Evolutionary conservation across 2,329 filamentous ascomycete species (phyloP).

Genomic region (Hypoxylon sp.): DNA sequence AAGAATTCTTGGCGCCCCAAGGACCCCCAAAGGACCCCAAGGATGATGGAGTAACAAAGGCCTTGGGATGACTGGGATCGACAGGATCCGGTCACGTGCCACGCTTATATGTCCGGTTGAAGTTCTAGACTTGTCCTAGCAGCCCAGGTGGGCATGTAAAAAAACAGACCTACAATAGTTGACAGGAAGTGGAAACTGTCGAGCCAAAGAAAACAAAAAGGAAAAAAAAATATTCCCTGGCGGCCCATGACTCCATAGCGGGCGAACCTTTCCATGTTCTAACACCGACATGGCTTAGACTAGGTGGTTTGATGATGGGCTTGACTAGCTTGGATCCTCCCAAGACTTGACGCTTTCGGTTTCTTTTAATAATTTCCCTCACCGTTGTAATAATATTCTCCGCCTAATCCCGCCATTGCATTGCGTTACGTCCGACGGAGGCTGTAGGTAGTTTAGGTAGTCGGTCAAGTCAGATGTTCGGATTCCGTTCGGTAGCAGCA

Average conservation of each 20-base stretch:
- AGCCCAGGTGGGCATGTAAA: conserved; percentile 24
- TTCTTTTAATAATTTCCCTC: conserved; percentile 16
- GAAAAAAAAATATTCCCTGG: conserved; percentile 8
- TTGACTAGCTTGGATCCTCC: conserved; percentile 33
- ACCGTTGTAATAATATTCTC: conserved; percentile 14
- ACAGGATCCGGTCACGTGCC: conserved; percentile 37
- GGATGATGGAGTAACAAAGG: conserved; percentile 1
- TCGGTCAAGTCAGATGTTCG: conserved; percentile 30
- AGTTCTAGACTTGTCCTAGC: conserved; percentile 42
- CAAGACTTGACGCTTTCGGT: conserved; percentile 15
- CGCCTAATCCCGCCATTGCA: conserved; percentile 15
- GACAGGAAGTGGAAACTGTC: conserved; percentile 8
- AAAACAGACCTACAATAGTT: conserved; percentile 14
- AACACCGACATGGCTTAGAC: conserved; percentile 35
- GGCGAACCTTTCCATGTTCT: conserved; percentile 25
- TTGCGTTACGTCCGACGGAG: conserved; percentile 12
- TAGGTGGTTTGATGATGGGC: conserved; percentile 23
- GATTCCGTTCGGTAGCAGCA: conserved; percentile 15
- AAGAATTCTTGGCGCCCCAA: conserved; percentile 32
- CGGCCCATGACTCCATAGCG: conserved; percentile 17
- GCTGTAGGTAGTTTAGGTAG: conserved; percentile 5
- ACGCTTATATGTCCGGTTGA: conserved; percentile 27
- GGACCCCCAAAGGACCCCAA: neutral
- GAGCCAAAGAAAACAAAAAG: too few relatives aligned
- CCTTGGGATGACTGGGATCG: neutral